Evolutionary conservation across 2,329 filamentous ascomycete species (phyloP), one percentile per base, ranked within the genome.

Genomic region (Penicillium sp.): DNA sequence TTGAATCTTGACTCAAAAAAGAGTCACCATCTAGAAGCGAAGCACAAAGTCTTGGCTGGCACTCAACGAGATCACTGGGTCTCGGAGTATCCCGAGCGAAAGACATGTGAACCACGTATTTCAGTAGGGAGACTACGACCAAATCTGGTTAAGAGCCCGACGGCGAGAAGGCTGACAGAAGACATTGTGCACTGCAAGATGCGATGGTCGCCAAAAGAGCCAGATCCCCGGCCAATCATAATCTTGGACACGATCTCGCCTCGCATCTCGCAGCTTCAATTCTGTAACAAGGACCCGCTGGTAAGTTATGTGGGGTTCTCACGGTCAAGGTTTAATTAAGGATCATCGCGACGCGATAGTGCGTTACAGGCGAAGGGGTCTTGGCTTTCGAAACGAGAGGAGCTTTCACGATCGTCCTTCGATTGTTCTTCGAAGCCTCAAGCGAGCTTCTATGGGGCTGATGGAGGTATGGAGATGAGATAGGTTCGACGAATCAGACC

Each of bases 291-390:
- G 30, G 35, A 26, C 22, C 43, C 39, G 27, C 43, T 9, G 18
- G 18, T 22, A 11, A 6, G 6, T 5, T 5, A 27, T 27, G 42
- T 47, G 46, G 55, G 48, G 39, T 45, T 40, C 18, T 34, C 30
- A 29, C 14, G 25, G 44, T 48, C 52, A 62, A 60, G 57, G 60
- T 64, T 63, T 63, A 42, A 64, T 64, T 61, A 64, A 62, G 60
- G 60, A 59, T 61, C 54, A 49, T 51, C 54, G 50, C 47, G 32
- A 52, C 48, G 42, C 47, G 36, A 48, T 61, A 61, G 59, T 45
- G 56, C 46, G 61, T 52, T 52, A 50, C 18, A 22, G 18, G 18
- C 48, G 51, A 40, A 35, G 43, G 35, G 29, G 36, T 35, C 58
- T 57, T 57, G 55, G 56, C 54, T 39, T 40, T 51, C 50, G 45